phyloP scores from a whole-genome alignment of 257 asterid genomes.

The Solanum habrochaites region DNA sequence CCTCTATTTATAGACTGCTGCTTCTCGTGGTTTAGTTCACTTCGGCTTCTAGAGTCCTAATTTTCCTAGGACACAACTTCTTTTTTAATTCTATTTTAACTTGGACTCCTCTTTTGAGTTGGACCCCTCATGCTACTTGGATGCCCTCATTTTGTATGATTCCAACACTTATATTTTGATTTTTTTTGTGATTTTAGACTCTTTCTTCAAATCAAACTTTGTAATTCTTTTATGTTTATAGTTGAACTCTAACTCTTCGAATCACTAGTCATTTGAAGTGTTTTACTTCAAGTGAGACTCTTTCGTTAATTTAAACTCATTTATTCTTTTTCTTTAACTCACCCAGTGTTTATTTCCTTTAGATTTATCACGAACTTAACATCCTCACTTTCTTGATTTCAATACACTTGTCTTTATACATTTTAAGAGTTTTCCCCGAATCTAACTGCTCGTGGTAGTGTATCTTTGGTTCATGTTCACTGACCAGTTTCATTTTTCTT shows the following conservation, averaged over 20 bases:
- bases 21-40: too few species aligned
- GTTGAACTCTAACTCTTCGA: not conserved
- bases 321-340: not conserved
- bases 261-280: not conserved
- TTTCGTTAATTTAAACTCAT: not conserved
- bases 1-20: not conserved
- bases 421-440: too few species aligned
- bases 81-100: too few species aligned
- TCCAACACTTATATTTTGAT: too few species aligned
- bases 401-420: not conserved
- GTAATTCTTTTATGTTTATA: not conserved
- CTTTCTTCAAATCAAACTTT: not conserved
- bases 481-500: too few species aligned
- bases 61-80: too few species aligned
- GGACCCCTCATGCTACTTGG: too few species aligned
- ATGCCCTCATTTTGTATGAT: too few species aligned
- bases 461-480: too few species aligned
- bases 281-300: not conserved
- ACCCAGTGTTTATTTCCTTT: too few species aligned
- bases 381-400: not conserved
- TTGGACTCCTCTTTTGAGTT: not conserved
- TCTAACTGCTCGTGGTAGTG: too few species aligned
- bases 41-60: too few species aligned
- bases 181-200: not conserved
- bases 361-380: not conserved